Percentiles rank a stretch among this genome's conserved stretches.
These are phyloP conservation scores for Xerocomellus dryophilus DNA, from an alignment of 768 basidiomycete genomes.

Conservation along the genomic window DNA sequence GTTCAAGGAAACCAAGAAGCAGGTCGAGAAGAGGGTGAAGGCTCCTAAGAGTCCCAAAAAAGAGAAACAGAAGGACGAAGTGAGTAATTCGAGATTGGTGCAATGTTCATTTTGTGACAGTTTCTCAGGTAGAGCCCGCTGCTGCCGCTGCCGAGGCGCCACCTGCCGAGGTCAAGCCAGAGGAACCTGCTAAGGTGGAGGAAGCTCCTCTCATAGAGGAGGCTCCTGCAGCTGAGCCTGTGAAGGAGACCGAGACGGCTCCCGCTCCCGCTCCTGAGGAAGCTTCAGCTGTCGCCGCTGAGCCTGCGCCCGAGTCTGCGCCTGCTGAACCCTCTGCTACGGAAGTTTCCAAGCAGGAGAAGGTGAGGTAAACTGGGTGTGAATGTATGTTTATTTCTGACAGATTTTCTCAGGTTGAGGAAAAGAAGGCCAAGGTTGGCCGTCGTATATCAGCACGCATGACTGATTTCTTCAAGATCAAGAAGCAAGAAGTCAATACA, in stretches of 20 bases:
- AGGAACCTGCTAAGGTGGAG: conserved; percentile 42
- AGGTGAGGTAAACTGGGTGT: conserved; percentile 34
- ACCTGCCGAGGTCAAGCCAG: conserved; percentile 25
- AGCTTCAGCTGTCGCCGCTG: conserved; percentile 24
- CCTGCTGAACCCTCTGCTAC: conserved; percentile 36
- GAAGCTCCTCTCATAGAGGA: conserved; percentile 37
- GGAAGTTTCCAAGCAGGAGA: conserved; percentile 54
- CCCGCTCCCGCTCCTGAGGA: conserved; percentile 14
- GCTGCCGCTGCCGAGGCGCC: conserved; percentile 37
- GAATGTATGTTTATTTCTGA: background rate
- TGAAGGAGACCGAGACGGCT: conserved; percentile 62
- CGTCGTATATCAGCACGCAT: conserved; percentile 86
- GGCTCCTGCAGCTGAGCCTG: conserved; percentile 47
- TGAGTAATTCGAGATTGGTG: conserved; percentile 25
- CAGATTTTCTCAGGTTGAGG: conserved; percentile 35
- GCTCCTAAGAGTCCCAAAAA: conserved; percentile 77
- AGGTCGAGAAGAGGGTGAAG: conserved; percentile 56
- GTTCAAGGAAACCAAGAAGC: conserved; percentile 57
- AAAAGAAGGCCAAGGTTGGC: conserved; percentile 63
- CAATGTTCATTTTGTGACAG: background rate
- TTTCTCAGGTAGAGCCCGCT: conserved; percentile 32
- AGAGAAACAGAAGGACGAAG: conserved; percentile 79
- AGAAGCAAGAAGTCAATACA: conserved; percentile 56
- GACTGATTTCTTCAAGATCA: conserved; percentile 77
- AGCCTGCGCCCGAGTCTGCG: conserved; percentile 31